These are phyloP conservation scores for Erythrophleum fordii DNA, from an alignment of 306 rosid species.

Conservation along the genomic window DNA sequence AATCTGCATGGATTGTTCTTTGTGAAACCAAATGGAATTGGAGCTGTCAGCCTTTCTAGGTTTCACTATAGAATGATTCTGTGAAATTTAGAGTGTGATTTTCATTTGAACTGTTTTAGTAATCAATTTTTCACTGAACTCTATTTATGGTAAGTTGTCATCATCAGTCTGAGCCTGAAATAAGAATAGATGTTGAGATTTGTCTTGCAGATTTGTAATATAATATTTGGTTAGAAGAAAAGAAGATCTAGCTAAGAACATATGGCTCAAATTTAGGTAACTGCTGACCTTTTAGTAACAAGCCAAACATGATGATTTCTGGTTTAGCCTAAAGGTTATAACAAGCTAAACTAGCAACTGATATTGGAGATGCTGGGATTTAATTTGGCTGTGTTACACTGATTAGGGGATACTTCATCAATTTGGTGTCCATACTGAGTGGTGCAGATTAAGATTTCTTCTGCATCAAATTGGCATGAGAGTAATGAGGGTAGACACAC, in stretches of 20 bases:
- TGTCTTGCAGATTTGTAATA: neutral
- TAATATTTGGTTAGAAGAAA: neutral
- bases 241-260: neutral
- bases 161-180: neutral
- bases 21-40: constrained; percentile 24
- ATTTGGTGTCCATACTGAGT: neutral
- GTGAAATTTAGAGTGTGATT: neutral
- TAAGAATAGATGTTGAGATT: neutral
- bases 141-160: constrained; percentile 12
- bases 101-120: neutral
- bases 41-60: constrained; percentile 14
- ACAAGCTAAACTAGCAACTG: too few relatives aligned
- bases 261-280: neutral
- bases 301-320: neutral
- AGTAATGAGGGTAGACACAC: neutral
- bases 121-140: constrained; percentile 1
- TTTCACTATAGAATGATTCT: constrained; percentile 5
- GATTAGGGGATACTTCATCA: neutral
- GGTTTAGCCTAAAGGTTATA: neutral
- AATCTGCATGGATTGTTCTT: constrained; percentile 6
- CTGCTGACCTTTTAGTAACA: neutral
- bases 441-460: neutral
- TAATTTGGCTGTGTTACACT: too few relatives aligned
- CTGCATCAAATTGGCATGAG: neutral
- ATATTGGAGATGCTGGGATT: too few relatives aligned